Conservation (phyloP, 2,329 filamentous ascomycete genomes). For the Arthrinium puccinioides region DNA sequence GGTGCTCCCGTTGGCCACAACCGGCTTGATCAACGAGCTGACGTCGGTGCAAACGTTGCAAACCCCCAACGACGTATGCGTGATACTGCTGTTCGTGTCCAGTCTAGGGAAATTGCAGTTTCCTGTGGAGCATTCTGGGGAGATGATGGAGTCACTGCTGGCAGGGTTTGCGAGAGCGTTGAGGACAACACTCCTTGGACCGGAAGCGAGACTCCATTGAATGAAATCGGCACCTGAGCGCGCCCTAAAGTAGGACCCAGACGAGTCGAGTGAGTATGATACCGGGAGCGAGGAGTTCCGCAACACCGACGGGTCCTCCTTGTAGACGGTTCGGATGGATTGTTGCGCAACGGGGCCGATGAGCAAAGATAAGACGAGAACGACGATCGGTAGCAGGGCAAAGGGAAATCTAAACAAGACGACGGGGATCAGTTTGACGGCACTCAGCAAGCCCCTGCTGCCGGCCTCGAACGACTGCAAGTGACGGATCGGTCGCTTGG, state of each 20-base stretch:
- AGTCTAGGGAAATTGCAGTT: neutral
- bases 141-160: neutral
- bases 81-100: neutral
- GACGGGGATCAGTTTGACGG: neutral
- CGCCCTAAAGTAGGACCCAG: neutral
- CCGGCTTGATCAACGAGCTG: neutral
- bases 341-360: neutral
- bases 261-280: neutral
- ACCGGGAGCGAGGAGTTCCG: neutral
- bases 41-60: neutral
- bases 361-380: neutral
- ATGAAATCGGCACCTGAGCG: neutral
- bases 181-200: neutral
- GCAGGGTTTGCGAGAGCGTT: neutral
- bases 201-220: neutral
- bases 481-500: neutral
- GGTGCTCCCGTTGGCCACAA: neutral
- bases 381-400: neutral
- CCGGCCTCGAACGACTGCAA: neutral
- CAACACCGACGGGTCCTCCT: neutral
- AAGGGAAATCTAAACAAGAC: neutral
- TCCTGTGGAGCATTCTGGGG: neutral
- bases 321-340: neutral
- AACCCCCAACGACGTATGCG: neutral
- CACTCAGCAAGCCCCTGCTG: neutral